phyloP scores from a whole-genome alignment of 164 flowering plant species.

The Cinnamomum chago region DNA sequence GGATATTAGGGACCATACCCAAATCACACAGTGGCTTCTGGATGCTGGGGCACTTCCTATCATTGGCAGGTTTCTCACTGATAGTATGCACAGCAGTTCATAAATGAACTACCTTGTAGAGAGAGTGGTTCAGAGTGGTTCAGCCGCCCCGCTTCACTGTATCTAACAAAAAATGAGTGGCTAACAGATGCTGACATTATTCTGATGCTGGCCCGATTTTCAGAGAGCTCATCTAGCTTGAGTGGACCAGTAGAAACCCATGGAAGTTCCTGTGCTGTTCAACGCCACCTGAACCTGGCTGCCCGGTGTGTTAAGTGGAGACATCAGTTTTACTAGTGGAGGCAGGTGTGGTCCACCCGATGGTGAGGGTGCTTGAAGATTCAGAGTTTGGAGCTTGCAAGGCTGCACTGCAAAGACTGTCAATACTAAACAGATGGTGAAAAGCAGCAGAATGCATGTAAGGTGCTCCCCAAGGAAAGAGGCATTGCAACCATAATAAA shows the following conservation, averaged over 20 bases:
- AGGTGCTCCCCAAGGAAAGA: conserved; percentile 47
- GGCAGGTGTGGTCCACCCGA: conserved; percentile 45
- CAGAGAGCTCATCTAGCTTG: conserved; percentile 37
- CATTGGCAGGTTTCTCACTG: conserved; percentile 23
- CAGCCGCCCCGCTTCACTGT: conserved; percentile 49
- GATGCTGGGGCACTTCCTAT: conserved; percentile 42
- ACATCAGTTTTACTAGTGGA: conserved; percentile 63
- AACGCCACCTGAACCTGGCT: conserved; percentile 34
- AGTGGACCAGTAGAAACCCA: conserved; percentile 32
- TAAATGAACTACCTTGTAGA: conserved; percentile 32
- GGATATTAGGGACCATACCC: conserved; percentile 38
- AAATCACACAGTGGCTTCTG: conserved; percentile 51
- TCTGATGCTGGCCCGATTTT: conserved; percentile 47
- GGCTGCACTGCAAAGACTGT: conserved; percentile 49
- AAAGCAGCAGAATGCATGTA: conserved; percentile 45
- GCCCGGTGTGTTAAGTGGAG: conserved; percentile 53
- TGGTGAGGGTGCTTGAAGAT: conserved; percentile 43
- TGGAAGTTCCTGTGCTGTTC: conserved; percentile 51
- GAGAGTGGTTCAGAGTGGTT: no score
- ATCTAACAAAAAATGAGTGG: conserved; percentile 35
- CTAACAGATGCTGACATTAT: conserved; percentile 55
- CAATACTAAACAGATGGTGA: conserved; percentile 50
- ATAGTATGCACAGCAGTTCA: conserved; percentile 22
- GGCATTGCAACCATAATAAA: conserved; percentile 47
- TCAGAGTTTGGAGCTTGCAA: conserved; percentile 37